Evolutionary conservation across 2,329 filamentous ascomycete species (phyloP), one percentile per base, ranked within the genome.

Genomic region (Verticillium dahliae): DNA sequence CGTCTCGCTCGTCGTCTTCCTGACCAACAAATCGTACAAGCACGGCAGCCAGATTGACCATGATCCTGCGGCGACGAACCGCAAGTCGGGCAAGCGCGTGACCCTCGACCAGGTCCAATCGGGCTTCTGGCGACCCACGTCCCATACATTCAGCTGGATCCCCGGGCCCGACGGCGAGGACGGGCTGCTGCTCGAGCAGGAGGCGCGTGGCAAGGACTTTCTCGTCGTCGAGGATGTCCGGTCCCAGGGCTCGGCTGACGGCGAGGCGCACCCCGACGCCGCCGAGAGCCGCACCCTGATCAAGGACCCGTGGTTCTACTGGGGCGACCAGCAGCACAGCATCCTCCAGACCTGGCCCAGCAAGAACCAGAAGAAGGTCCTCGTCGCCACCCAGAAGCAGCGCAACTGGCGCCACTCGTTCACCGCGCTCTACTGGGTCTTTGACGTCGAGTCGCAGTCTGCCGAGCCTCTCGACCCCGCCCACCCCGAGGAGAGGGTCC

Each of bases 331-430:
- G 58, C 74, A 74, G 15, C 78, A 91, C 66, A 72, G 69, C n/a
- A 87, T 90, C 0, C 75, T 74, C 14, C 81, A 84, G 67, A 84
- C 87, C 3, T 88, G 85, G 80, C 92, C 95, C 2, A 97, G 92
- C 71, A 85, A 87, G 34, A 86, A 98, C 72, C 81, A 97, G 73
- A 91, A 88, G 69, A 94, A 91, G 72, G 92, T 99, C 3, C 82
- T 99, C 59, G 78, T 97, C n/a, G 83, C 87, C 58, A 91, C 92
- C 9, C 80, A 92, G 59, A 72, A 79, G 27, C 76, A 90, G 73
- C 86, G 85, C 69, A 92, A 95, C 69, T 99, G 92, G 90, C 87
- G 95, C 66, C 90, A 98, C 74, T 98, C 94, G 0, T 93, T 85
- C 70, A 92, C 88, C 10, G 94, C 89, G 0, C 80, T 84, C 33